These are phyloP conservation scores for Dactylonectria estremocensis DNA, from an alignment of 2,329 filamentous ascomycete species.

Conservation along the genomic window DNA sequence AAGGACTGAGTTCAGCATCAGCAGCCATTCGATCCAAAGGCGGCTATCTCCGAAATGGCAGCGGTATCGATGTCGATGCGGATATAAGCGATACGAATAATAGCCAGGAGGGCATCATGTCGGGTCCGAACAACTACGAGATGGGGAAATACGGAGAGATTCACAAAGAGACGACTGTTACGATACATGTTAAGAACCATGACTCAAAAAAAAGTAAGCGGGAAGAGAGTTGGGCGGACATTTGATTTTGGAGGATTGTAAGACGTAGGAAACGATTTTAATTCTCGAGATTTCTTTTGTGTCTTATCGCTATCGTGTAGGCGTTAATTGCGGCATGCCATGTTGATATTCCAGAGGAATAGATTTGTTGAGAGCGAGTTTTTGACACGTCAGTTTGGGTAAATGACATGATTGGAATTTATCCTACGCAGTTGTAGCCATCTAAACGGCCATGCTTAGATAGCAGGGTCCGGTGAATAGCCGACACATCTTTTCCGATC, in stretches of 20 bases:
- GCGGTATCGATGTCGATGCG: slow-evolving; percentile 20
- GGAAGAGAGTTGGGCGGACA: slow-evolving; percentile 18
- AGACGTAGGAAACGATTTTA: too few relatives aligned
- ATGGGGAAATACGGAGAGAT: slow-evolving; percentile 20
- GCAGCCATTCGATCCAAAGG: slow-evolving; percentile 15
- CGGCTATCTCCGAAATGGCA: slow-evolving; percentile 21
- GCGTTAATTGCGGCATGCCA: too few relatives aligned
- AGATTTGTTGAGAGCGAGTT: too few relatives aligned
- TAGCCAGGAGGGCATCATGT: slow-evolving; percentile 15
- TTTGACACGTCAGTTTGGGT: too few relatives aligned
- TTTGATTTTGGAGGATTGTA: slow-evolving; percentile 1
- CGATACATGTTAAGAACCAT: slow-evolving; percentile 13
- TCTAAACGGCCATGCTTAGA: too few relatives aligned
- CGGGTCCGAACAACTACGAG: slow-evolving; percentile 5
- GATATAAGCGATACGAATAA: slow-evolving; percentile 1
- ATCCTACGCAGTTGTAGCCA: too few relatives aligned
- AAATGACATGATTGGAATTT: too few relatives aligned
- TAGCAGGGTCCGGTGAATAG: too few relatives aligned
- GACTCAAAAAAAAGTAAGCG: slow-evolving; percentile 4
- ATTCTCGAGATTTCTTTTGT: too few relatives aligned
- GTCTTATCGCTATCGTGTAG: too few relatives aligned
- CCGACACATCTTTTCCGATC: too few relatives aligned
- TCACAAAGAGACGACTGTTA: slow-evolving; percentile 21
- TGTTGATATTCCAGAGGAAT: too few relatives aligned
- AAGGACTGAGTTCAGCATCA: slow-evolving; percentile 14